Percentiles rank a stretch among this genome's conserved stretches.
These are phyloP conservation scores for Barnettozyma siamensis DNA, from an alignment of 805 yeast genomes.

Conservation along the genomic window DNA sequence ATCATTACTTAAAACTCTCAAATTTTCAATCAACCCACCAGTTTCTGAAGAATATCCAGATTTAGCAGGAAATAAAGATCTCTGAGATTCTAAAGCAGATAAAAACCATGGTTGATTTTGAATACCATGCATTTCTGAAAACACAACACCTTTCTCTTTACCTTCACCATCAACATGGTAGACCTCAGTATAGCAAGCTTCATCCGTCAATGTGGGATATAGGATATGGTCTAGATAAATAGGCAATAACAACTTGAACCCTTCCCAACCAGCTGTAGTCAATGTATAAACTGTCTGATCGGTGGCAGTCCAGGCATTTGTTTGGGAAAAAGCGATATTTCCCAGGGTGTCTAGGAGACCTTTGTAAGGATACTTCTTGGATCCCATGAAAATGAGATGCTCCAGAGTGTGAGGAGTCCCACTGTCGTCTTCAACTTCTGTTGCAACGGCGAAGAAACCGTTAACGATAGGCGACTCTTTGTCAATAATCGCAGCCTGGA, in stretches of 20 bases:
- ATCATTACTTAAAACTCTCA: slow-evolving; percentile 66
- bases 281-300: slow-evolving; percentile 94
- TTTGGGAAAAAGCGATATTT: slow-evolving; percentile 72
- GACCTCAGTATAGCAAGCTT: slow-evolving; percentile 90
- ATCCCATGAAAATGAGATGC: slow-evolving; percentile 93
- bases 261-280: slow-evolving; percentile 94
- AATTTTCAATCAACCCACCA: slow-evolving; percentile 79
- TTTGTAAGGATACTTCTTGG: slow-evolving; percentile 81
- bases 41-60: slow-evolving; percentile 92
- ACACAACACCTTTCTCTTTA: slow-evolving; percentile 93
- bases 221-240: slow-evolving; percentile 85
- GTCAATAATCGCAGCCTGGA: slow-evolving; percentile 69
- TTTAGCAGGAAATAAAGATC: slow-evolving; percentile 43
- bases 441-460: slow-evolving; percentile 95
- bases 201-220: slow-evolving; percentile 81
- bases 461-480: slow-evolving; percentile 83
- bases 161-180: slow-evolving; percentile 90
- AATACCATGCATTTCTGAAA: slow-evolving; percentile 93
- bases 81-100: slow-evolving; percentile 53
- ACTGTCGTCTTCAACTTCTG: slow-evolving; percentile 80
- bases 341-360: slow-evolving; percentile 87
- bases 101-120: slow-evolving; percentile 74
- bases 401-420: slow-evolving; percentile 96
- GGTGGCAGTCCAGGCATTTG: slow-evolving; percentile 96
- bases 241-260: slow-evolving; percentile 78